phyloP scores from a whole-genome alignment of 192 early-diverging fungal species.

The Umbelopsis isabellina region DNA sequence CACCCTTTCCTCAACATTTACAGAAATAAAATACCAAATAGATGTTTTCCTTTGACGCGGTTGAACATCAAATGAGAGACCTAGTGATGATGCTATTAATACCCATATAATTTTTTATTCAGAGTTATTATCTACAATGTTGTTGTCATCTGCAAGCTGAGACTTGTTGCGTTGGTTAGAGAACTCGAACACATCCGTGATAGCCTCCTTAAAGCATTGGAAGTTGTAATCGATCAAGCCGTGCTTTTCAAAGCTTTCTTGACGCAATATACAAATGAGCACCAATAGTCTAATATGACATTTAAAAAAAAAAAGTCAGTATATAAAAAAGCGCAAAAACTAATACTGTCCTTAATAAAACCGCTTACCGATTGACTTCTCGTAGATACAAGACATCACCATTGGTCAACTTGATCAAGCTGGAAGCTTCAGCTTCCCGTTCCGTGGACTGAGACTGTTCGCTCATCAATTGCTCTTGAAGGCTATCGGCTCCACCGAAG shows the following conservation, averaged over 20 bases:
- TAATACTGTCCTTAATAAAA: background rate
- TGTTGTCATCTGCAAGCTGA: constrained; percentile 16
- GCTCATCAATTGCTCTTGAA: constrained; percentile 12
- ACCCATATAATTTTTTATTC: background rate
- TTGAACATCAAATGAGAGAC: background rate
- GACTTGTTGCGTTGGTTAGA: constrained; percentile 36
- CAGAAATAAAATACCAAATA: constrained; percentile 17
- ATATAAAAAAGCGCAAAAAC: background rate
- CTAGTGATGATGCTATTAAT: background rate
- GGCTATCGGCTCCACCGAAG: background rate
- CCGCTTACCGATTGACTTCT: constrained; percentile 72
- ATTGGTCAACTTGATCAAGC: constrained; percentile 76
- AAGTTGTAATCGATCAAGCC: constrained; percentile 91
- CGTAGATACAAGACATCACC: constrained; percentile 79
- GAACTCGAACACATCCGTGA: constrained; percentile 78
- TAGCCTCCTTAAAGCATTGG: constrained; percentile 76
- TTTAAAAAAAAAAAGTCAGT: background rate
- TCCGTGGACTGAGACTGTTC: background rate
- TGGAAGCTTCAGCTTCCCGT: constrained; percentile 58
- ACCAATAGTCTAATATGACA: constrained; percentile 59
- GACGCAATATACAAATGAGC: constrained; percentile 76
- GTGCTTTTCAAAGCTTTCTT: constrained; percentile 83
- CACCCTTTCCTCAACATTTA: background rate
- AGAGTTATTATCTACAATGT: constrained; percentile 14
- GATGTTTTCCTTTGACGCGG: background rate